Percentiles rank a stretch among this genome's conserved stretches.
Evolutionary conservation across 1,284 basidiomycete species (phyloP).

Genomic region (Ceratobasidium sp.): DNA sequence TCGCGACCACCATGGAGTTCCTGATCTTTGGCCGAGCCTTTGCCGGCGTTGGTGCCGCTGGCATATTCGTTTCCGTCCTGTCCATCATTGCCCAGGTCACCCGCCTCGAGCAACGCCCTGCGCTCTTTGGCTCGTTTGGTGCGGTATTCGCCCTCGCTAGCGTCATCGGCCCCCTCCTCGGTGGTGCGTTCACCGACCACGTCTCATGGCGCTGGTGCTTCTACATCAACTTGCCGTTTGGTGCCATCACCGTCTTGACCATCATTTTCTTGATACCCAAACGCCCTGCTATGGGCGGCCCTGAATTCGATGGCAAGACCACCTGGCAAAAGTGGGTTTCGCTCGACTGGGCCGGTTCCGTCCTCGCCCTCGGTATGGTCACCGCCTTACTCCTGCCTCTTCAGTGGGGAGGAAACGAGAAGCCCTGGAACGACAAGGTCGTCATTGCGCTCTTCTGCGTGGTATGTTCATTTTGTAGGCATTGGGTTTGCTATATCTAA

Average conservation of each 20-base stretch:
- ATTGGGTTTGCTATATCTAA: not conserved
- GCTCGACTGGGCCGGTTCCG: slow-evolving; percentile 58
- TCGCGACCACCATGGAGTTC: slow-evolving; percentile 59
- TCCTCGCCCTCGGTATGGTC: slow-evolving; percentile 54
- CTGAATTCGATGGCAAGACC: slow-evolving; percentile 41
- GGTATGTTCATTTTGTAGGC: not conserved
- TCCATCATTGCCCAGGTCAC: slow-evolving; percentile 54
- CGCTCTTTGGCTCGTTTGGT: slow-evolving; percentile 52
- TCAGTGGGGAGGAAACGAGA: slow-evolving; percentile 58
- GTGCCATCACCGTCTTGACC: slow-evolving; percentile 51
- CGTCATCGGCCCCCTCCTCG: slow-evolving; percentile 55
- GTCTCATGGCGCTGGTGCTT: slow-evolving; percentile 59
- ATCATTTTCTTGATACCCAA: slow-evolving; percentile 43
- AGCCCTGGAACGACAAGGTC: slow-evolving; percentile 53
- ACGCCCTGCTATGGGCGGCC: slow-evolving; percentile 27
- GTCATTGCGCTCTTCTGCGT: slow-evolving; percentile 52
- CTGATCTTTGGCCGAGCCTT: slow-evolving; percentile 62
- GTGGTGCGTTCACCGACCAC: slow-evolving; percentile 59
- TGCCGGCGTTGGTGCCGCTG: slow-evolving; percentile 61
- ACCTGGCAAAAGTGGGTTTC: slow-evolving; percentile 49
- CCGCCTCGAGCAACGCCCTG: slow-evolving; percentile 52
- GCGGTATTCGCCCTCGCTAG: slow-evolving; percentile 51
- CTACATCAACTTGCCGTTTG: slow-evolving; percentile 58
- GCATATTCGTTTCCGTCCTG: slow-evolving; percentile 58
- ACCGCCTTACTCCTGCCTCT: slow-evolving; percentile 57